These are phyloP conservation scores for Coelastrella sp. DNA, from an alignment of 139 green algal genomes.

Conservation along the genomic window DNA sequence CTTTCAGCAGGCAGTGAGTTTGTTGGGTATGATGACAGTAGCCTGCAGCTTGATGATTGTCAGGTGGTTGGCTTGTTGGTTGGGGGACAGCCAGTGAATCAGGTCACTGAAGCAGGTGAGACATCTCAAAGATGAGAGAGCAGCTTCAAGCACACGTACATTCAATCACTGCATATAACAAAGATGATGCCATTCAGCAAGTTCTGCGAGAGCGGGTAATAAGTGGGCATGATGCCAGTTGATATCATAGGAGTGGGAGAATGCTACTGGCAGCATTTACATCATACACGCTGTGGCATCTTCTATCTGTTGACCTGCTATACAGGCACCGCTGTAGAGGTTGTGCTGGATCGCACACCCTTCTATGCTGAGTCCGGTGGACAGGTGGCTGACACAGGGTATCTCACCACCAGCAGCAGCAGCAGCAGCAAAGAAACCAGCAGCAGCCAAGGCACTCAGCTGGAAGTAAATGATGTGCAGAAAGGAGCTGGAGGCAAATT, in stretches of 20 bases:
- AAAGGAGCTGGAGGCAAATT: constrained; percentile 82
- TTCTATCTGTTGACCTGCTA: no score
- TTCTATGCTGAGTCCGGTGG: constrained; percentile 94
- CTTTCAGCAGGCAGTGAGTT: constrained; percentile 70
- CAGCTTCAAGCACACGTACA: no score
- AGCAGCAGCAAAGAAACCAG: not conserved
- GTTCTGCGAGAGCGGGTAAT: no score
- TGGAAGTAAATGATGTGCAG: constrained; percentile 73
- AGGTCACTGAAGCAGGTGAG: constrained; percentile 52
- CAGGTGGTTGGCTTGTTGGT: constrained; percentile 75
- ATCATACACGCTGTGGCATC: no score
- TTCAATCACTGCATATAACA: no score
- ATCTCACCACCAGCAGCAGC: constrained; percentile 53
- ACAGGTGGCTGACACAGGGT: constrained; percentile 79
- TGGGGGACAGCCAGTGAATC: constrained; percentile 62
- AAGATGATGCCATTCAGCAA: no score
- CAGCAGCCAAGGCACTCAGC: constrained; percentile 33
- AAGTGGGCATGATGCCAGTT: no score
- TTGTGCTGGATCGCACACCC: constrained; percentile 85
- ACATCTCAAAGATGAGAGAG: not conserved
- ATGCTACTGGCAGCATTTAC: no score
- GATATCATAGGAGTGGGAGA: no score
- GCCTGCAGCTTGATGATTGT: constrained; percentile 27
- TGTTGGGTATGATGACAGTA: constrained; percentile 65
- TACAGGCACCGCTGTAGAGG: constrained; percentile 52